These are phyloP conservation scores for Smallanthus sonchifolius DNA, from an alignment of 129 eudicot genomes.

Conservation along the genomic window DNA sequence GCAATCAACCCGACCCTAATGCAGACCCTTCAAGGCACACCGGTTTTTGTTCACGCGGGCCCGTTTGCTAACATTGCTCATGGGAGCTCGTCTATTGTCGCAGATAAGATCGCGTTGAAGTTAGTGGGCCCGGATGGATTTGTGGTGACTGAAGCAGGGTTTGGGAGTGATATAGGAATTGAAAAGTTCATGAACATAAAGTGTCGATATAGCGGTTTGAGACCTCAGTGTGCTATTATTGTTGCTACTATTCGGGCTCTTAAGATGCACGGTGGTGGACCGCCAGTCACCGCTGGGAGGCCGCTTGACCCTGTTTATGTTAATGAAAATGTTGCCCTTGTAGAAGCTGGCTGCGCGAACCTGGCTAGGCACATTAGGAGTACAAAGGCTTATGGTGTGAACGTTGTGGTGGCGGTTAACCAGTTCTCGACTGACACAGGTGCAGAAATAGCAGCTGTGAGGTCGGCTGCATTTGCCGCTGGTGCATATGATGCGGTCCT, in stretches of 20 bases:
- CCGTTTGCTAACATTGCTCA: conserved; percentile 99
- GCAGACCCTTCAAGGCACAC: conserved; percentile 99
- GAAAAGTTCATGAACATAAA: conserved; percentile 98
- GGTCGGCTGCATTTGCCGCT: conserved; percentile 64
- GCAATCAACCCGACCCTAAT: conserved; percentile 98
- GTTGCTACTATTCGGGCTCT: conserved; percentile 96
- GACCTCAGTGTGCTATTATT: conserved; percentile 90
- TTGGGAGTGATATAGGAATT: conserved; percentile 95
- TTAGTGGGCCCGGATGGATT: conserved; percentile 95
- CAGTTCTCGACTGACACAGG: conserved; percentile 84
- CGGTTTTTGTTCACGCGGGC: conserved; percentile 95
- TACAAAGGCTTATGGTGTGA: conserved; percentile 88
- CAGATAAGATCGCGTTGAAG: conserved; percentile 88
- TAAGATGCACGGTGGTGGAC: conserved; percentile 99
- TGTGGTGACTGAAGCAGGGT: conserved; percentile 97
- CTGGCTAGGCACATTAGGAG: conserved; percentile 78
- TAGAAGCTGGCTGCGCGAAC: conserved; percentile 90
- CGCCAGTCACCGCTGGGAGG: conserved; percentile 85
- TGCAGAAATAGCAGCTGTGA: conserved; percentile 86
- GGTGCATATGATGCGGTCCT: conserved; percentile 99
- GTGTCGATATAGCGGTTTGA: conserved; percentile 89
- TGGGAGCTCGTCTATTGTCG: conserved; percentile 91
- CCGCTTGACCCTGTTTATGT: conserved; percentile 85
- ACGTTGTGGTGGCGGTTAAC: conserved; percentile 95
- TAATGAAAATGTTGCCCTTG: conserved; percentile 82